Percentiles rank a stretch among this genome's conserved stretches.
phyloP scores from a whole-genome alignment of 176 grass and related monocot species.

The Elymus sibiricus region DNA sequence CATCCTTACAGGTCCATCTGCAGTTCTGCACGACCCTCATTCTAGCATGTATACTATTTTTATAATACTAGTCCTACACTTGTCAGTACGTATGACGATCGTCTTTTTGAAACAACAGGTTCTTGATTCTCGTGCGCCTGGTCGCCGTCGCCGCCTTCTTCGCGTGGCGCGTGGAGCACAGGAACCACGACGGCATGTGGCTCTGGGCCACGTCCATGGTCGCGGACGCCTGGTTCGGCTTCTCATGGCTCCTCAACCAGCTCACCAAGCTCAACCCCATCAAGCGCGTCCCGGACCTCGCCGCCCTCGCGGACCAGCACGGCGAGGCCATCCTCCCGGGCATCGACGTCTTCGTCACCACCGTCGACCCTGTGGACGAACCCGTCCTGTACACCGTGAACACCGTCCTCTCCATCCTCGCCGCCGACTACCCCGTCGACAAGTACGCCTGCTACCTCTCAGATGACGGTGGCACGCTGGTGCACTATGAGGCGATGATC shows the following conservation, averaged over 20 bases:
- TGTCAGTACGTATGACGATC: too few relatives aligned
- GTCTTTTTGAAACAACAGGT: not conserved
- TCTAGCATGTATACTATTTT: too few relatives aligned
- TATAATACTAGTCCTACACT: too few relatives aligned
- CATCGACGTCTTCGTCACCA: conserved; percentile 45
- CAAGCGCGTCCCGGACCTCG: conserved; percentile 31
- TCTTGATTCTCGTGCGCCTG: conserved; percentile 23
- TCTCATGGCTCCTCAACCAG: conserved; percentile 47
- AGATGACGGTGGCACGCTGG: conserved; percentile 32
- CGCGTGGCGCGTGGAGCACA: conserved; percentile 28
- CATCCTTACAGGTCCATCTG: conserved; percentile 39
- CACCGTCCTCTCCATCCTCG: conserved; percentile 48
- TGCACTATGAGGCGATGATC: conserved; percentile 39
- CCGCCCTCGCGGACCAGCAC: conserved; percentile 14
- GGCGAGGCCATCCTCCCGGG: conserved; percentile 14
- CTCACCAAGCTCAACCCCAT: conserved; percentile 40
- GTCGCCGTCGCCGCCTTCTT: conserved; percentile 32
- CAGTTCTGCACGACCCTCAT: too few relatives aligned
- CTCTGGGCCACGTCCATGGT: conserved; percentile 35
- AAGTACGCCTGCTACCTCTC: conserved; percentile 45
- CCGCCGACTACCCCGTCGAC: conserved; percentile 43
- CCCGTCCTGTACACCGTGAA: conserved; percentile 42
- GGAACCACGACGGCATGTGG: conserved; percentile 28
- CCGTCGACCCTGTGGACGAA: conserved; percentile 39
- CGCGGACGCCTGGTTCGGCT: conserved; percentile 38